Evolutionary conservation across 2,329 filamentous ascomycete genomes (phyloP), one percentile per base, ranked within the genome.

Genomic region (Plenodomus biglobosus): DNA sequence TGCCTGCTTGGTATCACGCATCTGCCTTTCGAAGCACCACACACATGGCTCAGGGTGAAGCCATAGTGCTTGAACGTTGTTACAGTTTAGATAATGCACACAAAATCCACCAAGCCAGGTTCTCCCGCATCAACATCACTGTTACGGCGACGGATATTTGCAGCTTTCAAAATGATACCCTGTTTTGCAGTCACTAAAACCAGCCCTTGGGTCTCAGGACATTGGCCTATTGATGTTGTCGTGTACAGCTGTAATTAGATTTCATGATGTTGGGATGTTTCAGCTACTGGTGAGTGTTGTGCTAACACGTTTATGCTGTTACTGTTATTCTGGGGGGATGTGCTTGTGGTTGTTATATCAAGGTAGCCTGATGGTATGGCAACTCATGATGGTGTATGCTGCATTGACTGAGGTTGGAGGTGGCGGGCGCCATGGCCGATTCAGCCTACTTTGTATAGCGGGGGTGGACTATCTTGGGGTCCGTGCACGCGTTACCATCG

Each of bases 31-130:
- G 48, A 42, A 8, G 18, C n/a, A 19, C 48, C 48, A 43, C 48
- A 50, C 3, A 50, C 48, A 18, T 50, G 46, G 39, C 39, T 46
- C 37, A 50, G 17, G 18, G 48, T 40, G 24, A 46, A 46, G 36
- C 46, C 46, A 19, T 38, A 22, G 27, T 49, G 27, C 18, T 20
- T 20, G 24, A 40, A 44, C 8, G 11, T 34, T 21, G 20, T 32
- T 22, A 40, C 27, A 10, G 40, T 30, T n/a, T 17, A 45, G 21
- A n/a, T 22, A 36, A 22, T 41, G 24, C 35, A n/a, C 15, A 32
- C 38, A 13, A 45, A 42, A 39, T 50, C 47, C 4, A 50, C 22
- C 16, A 50, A 38, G 3, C 44, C n/a, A 27, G 44, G 27, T 8
- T n/a, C 15, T 10, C 17, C 24, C 16, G 5, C n/a, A 3, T 20